Conservation (phyloP, 192 early-diverging fungal species). For the Mortierella hygrophila region DNA sequence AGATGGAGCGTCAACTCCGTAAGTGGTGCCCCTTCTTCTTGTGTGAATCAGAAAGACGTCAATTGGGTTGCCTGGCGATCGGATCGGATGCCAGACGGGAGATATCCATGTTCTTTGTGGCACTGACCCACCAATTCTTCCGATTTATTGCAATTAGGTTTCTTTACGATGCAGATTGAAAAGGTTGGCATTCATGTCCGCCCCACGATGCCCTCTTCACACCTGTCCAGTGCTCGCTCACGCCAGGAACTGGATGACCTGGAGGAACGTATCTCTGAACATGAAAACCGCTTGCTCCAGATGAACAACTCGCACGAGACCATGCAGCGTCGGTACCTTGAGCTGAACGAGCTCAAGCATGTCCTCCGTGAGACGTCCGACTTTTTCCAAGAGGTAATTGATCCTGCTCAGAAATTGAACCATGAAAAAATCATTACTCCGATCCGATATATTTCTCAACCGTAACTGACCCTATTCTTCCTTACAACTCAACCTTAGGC, state of each 20-base stretch:
- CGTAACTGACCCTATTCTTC: background rate
- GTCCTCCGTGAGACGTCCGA: conserved; percentile 89
- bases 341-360: conserved; percentile 90
- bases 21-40: conserved; percentile 40
- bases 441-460: background rate
- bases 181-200: conserved; percentile 78
- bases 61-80: background rate
- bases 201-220: conserved; percentile 59
- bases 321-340: conserved; percentile 89
- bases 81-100: background rate
- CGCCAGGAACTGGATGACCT: conserved; percentile 96
- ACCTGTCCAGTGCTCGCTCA: conserved; percentile 73
- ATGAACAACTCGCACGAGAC: conserved; percentile 91
- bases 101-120: background rate
- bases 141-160: conserved; percentile 67
- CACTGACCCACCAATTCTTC: background rate
- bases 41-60: too few relatives aligned
- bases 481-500: conserved; percentile 30
- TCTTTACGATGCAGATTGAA: conserved; percentile 83
- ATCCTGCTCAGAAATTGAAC: background rate
- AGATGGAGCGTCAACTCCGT: conserved; percentile 97
- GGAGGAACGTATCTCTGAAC: conserved; percentile 81
- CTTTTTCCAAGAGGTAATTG: conserved; percentile 82
- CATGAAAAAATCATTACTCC: background rate
- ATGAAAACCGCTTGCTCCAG: conserved; percentile 85